Percentiles rank a stretch among this genome's conserved stretches.
These are phyloP conservation scores for Fusarium begoniae DNA, from an alignment of 2,329 filamentous ascomycete genomes.

Conservation along the genomic window DNA sequence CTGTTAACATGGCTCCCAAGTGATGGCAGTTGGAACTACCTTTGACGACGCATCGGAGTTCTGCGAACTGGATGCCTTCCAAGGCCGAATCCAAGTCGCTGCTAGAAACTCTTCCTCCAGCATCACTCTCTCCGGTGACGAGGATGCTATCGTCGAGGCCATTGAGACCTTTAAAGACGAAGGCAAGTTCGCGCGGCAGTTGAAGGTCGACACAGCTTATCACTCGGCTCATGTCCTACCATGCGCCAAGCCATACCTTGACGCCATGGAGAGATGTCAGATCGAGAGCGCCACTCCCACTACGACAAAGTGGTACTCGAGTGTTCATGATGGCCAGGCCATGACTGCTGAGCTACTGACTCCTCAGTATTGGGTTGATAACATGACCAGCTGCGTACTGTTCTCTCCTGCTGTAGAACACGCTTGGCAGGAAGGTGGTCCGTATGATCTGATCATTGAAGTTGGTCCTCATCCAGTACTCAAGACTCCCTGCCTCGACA, in stretches of 20 bases:
- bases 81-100: not conserved
- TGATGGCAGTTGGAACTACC: constrained; percentile 1
- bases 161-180: not conserved
- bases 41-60: not conserved
- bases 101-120: not conserved
- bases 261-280: not conserved
- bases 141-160: not conserved
- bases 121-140: not conserved
- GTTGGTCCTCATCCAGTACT: constrained; percentile 2
- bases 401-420: not conserved
- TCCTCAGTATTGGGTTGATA: not conserved
- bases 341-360: accelerated
- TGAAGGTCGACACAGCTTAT: constrained; percentile 10
- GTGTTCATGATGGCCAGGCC: not conserved
- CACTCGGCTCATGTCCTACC: not conserved
- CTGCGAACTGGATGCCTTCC: not conserved
- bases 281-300: not conserved
- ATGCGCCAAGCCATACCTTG: not conserved
- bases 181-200: not conserved
- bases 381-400: not conserved
- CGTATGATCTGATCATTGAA: not conserved
- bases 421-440: not conserved
- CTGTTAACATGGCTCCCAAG: accelerated
- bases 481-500: not conserved
- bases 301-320: not conserved